These are phyloP conservation scores for Kwoniella botswanensis DNA, from an alignment of 768 basidiomycete genomes.

Conservation along the genomic window DNA sequence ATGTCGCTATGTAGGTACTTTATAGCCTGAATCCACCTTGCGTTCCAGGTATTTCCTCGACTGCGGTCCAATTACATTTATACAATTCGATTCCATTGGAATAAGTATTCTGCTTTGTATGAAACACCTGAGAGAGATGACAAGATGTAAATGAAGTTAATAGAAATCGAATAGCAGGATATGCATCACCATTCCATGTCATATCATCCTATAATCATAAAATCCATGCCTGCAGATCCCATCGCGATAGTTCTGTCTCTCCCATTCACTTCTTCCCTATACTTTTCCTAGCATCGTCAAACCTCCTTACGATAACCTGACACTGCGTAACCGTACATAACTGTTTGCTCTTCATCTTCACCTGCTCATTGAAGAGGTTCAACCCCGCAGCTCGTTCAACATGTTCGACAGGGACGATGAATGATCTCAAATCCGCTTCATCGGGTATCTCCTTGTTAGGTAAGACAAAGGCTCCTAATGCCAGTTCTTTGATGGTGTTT, in stretches of 20 bases:
- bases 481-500: slow-evolving; percentile 69
- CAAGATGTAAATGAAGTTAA: too few species aligned
- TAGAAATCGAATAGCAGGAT: too few species aligned
- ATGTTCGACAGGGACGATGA: slow-evolving; percentile 82
- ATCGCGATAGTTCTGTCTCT: not conserved
- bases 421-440: slow-evolving; percentile 75
- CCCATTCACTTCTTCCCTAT: slow-evolving; percentile 19
- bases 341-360: slow-evolving; percentile 61
- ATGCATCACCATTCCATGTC: not conserved
- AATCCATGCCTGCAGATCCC: not conserved
- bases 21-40: too few species aligned
- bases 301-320: slow-evolving; percentile 81
- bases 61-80: too few species aligned
- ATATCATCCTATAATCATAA: not conserved
- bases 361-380: slow-evolving; percentile 46
- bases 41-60: too few species aligned
- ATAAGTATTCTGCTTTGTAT: too few species aligned
- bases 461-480: slow-evolving; percentile 91
- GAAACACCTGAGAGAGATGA: too few species aligned
- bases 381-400: slow-evolving; percentile 79
- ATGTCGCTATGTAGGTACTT: too few species aligned
- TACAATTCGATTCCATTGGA: too few species aligned
- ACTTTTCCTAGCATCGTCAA: slow-evolving; percentile 82
- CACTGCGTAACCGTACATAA: slow-evolving; percentile 90
- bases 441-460: slow-evolving; percentile 94